These are phyloP conservation scores for Fusarium papillatum DNA, from an alignment of 2,329 filamentous ascomycete genomes.

Conservation along the genomic window DNA sequence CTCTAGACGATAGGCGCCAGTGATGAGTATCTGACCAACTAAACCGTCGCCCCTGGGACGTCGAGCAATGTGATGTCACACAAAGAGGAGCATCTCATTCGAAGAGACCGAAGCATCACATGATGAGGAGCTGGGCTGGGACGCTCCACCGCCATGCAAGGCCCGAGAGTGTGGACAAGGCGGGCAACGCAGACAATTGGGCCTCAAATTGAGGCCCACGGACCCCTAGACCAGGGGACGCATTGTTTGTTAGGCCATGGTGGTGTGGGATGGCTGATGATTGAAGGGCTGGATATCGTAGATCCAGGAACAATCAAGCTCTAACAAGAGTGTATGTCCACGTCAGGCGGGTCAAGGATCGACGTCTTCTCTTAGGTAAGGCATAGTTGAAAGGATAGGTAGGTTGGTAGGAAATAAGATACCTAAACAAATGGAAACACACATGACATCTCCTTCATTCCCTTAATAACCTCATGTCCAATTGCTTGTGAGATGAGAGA, in stretches of 20 bases:
- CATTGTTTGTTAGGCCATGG: conserved; percentile 15
- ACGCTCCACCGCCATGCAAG: conserved; percentile 25
- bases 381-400: not conserved
- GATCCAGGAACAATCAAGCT: conserved; percentile 35
- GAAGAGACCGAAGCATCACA: conserved; percentile 35
- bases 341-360: not conserved
- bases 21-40: conserved; percentile 21
- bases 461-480: not conserved
- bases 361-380: not conserved
- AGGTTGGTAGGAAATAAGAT: not conserved
- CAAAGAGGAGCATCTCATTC: conserved; percentile 26
- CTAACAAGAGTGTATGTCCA: not conserved
- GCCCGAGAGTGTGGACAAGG: conserved; percentile 32
- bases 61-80: conserved; percentile 30
- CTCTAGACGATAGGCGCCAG: conserved; percentile 29
- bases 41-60: conserved; percentile 10
- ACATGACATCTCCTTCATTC: not conserved
- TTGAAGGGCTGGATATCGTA: conserved; percentile 10
- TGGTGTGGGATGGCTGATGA: conserved; percentile 16
- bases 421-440: not conserved
- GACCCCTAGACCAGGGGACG: conserved; percentile 11
- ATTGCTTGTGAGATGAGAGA: not conserved
- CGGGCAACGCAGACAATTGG: conserved; percentile 36
- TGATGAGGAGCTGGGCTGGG: conserved; percentile 21
- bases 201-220: conserved; percentile 31